Conservation (phyloP, 202 grass and related monocot species). For the Carex arenaria region DNA sequence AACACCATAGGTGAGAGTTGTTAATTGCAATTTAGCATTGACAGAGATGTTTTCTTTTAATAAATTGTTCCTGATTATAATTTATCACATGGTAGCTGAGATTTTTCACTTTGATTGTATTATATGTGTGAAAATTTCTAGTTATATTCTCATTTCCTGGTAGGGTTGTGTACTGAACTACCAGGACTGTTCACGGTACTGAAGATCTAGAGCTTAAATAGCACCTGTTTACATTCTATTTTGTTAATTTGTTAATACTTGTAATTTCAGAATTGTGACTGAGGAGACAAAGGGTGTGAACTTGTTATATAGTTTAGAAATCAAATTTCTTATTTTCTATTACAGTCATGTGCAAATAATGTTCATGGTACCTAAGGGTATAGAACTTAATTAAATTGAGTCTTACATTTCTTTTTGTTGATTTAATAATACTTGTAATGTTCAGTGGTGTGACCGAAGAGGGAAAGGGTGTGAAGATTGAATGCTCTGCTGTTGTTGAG, state of each 20-base stretch:
- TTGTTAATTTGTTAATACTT: neutral
- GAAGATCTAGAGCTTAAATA: neutral
- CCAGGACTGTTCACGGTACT: neutral
- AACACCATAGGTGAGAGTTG: neutral
- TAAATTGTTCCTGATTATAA: neutral
- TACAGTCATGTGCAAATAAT: neutral
- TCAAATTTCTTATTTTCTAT: neutral
- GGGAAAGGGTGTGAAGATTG: constrained; percentile 71
- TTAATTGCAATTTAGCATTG: neutral
- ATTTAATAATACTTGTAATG: neutral
- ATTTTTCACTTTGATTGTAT: neutral
- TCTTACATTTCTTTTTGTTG: neutral
- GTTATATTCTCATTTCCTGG: neutral
- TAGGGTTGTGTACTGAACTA: neutral
- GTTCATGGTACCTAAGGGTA: neutral
- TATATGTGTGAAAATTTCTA: neutral
- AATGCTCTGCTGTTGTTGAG: constrained; percentile 41
- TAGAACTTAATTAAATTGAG: neutral
- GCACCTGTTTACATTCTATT: neutral
- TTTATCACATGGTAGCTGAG: neutral
- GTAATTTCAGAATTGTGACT: neutral
- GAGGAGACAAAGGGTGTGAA: neutral
- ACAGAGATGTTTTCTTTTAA: neutral
- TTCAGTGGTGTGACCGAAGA: constrained; percentile 60
- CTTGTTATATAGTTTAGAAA: neutral